Conservation (phyloP, 768 basidiomycete genomes). For the Termitomyces sp. region DNA sequence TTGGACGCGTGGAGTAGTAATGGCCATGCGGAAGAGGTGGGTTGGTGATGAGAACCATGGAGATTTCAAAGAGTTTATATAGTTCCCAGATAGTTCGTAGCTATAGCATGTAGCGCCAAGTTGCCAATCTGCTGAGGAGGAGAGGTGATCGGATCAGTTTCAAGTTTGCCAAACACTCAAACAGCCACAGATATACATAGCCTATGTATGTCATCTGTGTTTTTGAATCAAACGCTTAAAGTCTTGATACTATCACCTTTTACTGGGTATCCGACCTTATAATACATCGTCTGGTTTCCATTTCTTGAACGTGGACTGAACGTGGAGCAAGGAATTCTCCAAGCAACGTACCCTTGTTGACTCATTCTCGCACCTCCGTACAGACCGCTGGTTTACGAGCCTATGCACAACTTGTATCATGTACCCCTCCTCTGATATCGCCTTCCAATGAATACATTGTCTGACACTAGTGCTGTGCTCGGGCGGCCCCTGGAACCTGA, state of each 20-base stretch:
- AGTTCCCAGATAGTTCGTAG: not conserved
- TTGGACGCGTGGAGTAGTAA: constrained; percentile 16
- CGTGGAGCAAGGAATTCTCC: not conserved
- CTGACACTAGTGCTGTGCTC: not conserved
- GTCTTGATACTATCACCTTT: not conserved
- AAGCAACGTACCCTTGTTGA: not conserved
- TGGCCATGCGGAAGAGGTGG: constrained; percentile 18
- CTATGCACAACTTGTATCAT: constrained; percentile 3
- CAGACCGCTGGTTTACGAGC: constrained; percentile 10
- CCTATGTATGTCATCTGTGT: too few species aligned
- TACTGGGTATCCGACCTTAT: not conserved
- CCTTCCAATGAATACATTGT: not conserved
- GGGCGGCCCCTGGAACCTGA: constrained; percentile 1
- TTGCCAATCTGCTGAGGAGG: not conserved
- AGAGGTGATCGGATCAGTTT: constrained; percentile 10
- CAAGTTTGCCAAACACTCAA: not conserved
- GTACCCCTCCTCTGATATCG: not conserved
- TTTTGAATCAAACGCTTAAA: not conserved
- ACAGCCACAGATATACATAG: too few species aligned
- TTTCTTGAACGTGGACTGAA: not conserved
- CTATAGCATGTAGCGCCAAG: too few species aligned
- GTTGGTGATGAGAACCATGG: constrained; percentile 8
- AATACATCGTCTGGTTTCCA: not conserved
- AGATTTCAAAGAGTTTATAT: constrained; percentile 11
- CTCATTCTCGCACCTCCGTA: constrained; percentile 6